A percentile compares a stretch with the other conserved stretches of the same genome.
These are phyloP conservation scores for Phytophthora sojae DNA, from an alignment of 352 stramenopile species.

Conservation along the genomic window DNA sequence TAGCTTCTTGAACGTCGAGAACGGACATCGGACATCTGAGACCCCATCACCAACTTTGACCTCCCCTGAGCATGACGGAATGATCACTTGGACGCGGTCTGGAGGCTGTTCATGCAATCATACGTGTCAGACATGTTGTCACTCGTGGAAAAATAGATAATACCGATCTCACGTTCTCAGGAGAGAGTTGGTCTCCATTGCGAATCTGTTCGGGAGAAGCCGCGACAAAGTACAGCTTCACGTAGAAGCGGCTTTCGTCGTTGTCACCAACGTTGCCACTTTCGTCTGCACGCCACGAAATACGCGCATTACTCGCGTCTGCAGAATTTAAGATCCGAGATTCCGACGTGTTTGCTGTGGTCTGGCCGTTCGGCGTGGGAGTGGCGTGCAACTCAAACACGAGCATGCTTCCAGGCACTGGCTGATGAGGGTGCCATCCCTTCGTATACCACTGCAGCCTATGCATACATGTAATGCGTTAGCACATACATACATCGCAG, in stretches of 20 bases:
- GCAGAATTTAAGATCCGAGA: conserved; percentile 27
- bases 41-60: conserved; percentile 49
- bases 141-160: conserved; percentile 5
- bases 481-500: conserved; percentile 1
- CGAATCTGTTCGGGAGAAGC: conserved; percentile 80
- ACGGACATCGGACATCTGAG: conserved; percentile 64
- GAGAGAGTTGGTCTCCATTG: conserved; percentile 57
- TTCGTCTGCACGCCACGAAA: conserved; percentile 21
- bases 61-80: conserved; percentile 77
- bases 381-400: conserved; percentile 76
- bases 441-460: conserved; percentile 76
- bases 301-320: background rate
- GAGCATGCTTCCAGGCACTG: conserved; percentile 77
- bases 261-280: background rate
- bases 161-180: conserved; percentile 53
- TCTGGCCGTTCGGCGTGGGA: conserved; percentile 1
- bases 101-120: conserved; percentile 50
- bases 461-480: conserved; percentile 5
- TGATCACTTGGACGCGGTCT: conserved; percentile 67
- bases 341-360: conserved; percentile 12
- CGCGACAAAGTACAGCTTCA: conserved; percentile 78
- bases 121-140: background rate
- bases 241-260: conserved; percentile 54
- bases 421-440: conserved; percentile 79
- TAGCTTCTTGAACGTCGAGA: conserved; percentile 73